A percentile compares a stretch with the other conserved stretches of the same genome.
These are phyloP conservation scores for Xylariaceae sp. DNA, from an alignment of 2,329 filamentous ascomycete genomes.

Conservation along the genomic window DNA sequence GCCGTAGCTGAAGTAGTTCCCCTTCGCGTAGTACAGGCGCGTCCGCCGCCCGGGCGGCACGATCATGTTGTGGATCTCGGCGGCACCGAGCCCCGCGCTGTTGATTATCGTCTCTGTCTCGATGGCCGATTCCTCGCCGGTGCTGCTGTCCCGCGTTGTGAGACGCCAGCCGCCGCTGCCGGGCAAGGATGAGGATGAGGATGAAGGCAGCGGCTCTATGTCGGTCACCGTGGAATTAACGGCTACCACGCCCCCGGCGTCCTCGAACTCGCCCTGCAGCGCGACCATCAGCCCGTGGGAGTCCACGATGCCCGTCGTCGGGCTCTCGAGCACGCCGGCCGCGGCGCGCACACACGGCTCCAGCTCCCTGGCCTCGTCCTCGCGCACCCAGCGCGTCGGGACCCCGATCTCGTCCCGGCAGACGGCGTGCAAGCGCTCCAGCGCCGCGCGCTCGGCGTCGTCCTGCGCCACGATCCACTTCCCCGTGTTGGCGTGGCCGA, in stretches of 20 bases:
- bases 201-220: constrained; percentile 56
- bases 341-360: constrained; percentile 80
- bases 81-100: constrained; percentile 80
- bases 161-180: constrained; percentile 74
- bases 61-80: constrained; percentile 74
- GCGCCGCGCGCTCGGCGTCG: constrained; percentile 68
- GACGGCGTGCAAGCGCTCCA: constrained; percentile 56
- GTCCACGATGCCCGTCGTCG: constrained; percentile 89
- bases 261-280: constrained; percentile 77
- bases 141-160: constrained; percentile 53
- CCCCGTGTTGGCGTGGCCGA: constrained; percentile 76
- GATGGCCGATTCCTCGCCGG: constrained; percentile 59
- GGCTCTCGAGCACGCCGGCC: constrained; percentile 79
- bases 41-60: constrained; percentile 57
- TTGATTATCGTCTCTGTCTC: constrained; percentile 82
- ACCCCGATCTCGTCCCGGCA: constrained; percentile 57
- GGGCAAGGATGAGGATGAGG: constrained; percentile 27
- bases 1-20: constrained; percentile 89
- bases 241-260: constrained; percentile 75
- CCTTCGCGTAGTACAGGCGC: constrained; percentile 84
- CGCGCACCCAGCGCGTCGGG: constrained; percentile 72
- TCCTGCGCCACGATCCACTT: constrained; percentile 97
- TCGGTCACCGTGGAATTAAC: constrained; percentile 69
- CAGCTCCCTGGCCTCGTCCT: constrained; percentile 62
- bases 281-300: constrained; percentile 83